These are phyloP conservation scores for Bauhinia variegata DNA, from an alignment of 306 rosid genomes.

Conservation along the genomic window DNA sequence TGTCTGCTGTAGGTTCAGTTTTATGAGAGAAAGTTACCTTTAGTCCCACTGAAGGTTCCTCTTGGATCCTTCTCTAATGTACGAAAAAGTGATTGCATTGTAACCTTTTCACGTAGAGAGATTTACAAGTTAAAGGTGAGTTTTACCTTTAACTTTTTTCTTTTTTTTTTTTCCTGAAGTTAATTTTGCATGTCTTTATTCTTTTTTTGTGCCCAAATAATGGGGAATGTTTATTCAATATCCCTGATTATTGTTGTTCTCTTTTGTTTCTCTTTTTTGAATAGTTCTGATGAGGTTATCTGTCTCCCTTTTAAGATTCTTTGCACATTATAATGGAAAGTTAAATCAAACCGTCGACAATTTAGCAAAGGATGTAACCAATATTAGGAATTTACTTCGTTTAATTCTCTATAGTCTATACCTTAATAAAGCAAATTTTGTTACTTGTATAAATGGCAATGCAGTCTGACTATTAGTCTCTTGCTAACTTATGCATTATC, in stretches of 20 bases:
- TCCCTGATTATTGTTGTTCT: conserved; percentile 21
- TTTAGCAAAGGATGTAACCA: neutral
- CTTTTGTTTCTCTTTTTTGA: neutral
- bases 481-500: neutral
- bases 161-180: neutral
- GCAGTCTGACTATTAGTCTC: neutral
- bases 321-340: neutral
- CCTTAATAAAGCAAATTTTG: conserved; percentile 12
- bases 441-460: too few species aligned
- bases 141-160: conserved; percentile 5
- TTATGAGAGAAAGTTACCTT: conserved; percentile 86
- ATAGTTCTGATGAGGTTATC: conserved; percentile 3
- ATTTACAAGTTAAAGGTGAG: conserved; percentile 79
- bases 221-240: neutral
- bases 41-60: conserved; percentile 72
- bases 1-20: conserved; percentile 59
- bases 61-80: conserved; percentile 76
- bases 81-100: conserved; percentile 82
- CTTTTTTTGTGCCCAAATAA: conserved; percentile 3
- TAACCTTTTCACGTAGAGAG: conserved; percentile 74
- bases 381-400: neutral
- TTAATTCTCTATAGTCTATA: conserved; percentile 15
- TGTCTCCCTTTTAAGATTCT: neutral
- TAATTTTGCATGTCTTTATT: conserved; percentile 16
- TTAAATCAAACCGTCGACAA: neutral